phyloP scores from a whole-genome alignment of 2,329 filamentous ascomycete species.

The Fusarium sp. region DNA sequence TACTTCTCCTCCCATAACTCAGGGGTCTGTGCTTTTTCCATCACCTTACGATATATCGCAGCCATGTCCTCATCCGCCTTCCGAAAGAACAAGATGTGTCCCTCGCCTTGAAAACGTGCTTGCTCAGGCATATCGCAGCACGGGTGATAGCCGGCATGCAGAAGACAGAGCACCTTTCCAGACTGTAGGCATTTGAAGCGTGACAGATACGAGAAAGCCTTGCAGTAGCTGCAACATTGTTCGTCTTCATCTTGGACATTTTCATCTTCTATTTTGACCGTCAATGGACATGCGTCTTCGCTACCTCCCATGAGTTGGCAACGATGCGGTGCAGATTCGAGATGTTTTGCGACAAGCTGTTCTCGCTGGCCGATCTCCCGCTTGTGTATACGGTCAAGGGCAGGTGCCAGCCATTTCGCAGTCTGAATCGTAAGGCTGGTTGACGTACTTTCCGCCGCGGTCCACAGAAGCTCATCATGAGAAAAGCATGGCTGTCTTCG shows the following conservation, averaged over 20 bases:
- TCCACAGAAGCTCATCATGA: constrained; percentile 93
- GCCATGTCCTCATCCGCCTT: constrained; percentile 78
- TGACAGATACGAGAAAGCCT: constrained; percentile 90
- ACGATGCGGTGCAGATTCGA: constrained; percentile 62
- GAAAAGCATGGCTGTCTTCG: constrained; percentile 95
- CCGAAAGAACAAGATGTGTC: constrained; percentile 82
- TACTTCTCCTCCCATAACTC: constrained; percentile 93
- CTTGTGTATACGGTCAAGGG: constrained; percentile 79
- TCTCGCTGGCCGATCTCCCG: constrained; percentile 77
- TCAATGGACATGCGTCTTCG: constrained; percentile 66
- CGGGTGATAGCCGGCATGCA: constrained; percentile 81
- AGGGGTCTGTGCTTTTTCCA: constrained; percentile 86
- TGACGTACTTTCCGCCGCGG: constrained; percentile 82
- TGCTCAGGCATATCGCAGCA: constrained; percentile 79
- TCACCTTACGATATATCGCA: constrained; percentile 76
- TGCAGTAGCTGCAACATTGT: constrained; percentile 93
- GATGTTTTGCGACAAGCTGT: constrained; percentile 74
- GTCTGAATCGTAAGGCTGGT: constrained; percentile 79
- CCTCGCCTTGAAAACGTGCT: constrained; percentile 74
- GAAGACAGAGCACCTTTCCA: constrained; percentile 83
- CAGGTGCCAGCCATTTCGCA: constrained; percentile 93
- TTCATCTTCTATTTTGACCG: constrained; percentile 73
- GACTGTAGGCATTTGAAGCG: constrained; percentile 86
- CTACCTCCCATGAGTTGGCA: constrained; percentile 60
- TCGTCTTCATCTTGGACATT: constrained; percentile 92